phyloP scores from a whole-genome alignment of 31 red algal genomes.

The Asparagopsis taxiformis region DNA sequence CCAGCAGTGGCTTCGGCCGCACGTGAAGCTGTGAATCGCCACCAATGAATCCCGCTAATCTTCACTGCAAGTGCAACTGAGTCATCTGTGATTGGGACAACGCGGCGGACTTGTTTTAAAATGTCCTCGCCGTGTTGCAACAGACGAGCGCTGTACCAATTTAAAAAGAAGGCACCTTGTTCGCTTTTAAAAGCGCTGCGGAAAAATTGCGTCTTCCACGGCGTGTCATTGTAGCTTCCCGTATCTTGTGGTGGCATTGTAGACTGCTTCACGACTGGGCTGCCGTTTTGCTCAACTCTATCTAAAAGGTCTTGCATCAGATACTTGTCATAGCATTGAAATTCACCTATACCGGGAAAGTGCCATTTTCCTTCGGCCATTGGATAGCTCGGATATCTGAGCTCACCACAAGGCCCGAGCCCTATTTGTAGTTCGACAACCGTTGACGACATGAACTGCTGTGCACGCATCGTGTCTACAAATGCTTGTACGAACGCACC shows the following conservation, averaged over 20 bases:
- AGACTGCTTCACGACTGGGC: constrained; percentile 24
- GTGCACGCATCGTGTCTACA: constrained; percentile 1
- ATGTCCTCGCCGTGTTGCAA: constrained; percentile 55
- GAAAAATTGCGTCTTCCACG: constrained; percentile 57
- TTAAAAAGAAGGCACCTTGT: constrained; percentile 47
- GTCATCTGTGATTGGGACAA: background rate
- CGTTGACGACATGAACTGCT: background rate
- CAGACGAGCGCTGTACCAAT: constrained; percentile 67
- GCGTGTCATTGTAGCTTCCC: constrained; percentile 55
- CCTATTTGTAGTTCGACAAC: constrained; percentile 78
- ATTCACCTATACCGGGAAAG: constrained; percentile 86
- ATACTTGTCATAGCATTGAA: constrained; percentile 69
- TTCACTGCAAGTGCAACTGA: constrained; percentile 52
- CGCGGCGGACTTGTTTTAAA: constrained; percentile 2
- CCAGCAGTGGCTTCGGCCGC: constrained; percentile 75
- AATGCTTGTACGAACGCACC: constrained; percentile 57
- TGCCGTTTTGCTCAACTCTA: constrained; percentile 29
- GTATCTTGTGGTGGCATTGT: constrained; percentile 36
- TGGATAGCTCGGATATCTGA: constrained; percentile 84
- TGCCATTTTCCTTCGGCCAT: constrained; percentile 53
- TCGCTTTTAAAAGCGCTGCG: constrained; percentile 9
- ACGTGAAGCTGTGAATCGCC: constrained; percentile 38
- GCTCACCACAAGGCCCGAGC: constrained; percentile 76
- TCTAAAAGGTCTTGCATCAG: constrained; percentile 24
- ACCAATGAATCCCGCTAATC: constrained; percentile 84